A percentile compares a stretch with the other conserved stretches of the same genome.
These are phyloP conservation scores for Syncephalis plumigaleata DNA, from an alignment of 371 early-diverging fungal genomes.

Conservation along the genomic window DNA sequence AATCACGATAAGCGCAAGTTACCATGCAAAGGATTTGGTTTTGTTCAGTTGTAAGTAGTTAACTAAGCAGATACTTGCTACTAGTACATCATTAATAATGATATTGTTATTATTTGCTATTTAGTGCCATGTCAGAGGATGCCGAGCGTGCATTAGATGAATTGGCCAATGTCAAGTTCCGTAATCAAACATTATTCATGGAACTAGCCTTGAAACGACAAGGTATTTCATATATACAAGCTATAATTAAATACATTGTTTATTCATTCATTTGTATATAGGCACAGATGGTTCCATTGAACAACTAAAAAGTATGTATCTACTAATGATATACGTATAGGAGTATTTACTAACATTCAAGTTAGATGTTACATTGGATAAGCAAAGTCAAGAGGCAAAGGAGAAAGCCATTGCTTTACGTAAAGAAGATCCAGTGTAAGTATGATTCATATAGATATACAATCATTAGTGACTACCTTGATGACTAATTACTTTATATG, in stretches of 20 bases:
- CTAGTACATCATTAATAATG: not conserved
- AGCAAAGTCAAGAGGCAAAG: no score
- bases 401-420: no score
- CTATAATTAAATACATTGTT: not conserved
- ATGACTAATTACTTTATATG: no score
- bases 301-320: not conserved
- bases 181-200: slow-evolving; percentile 39
- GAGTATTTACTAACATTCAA: no score
- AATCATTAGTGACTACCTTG: no score
- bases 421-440: no score
- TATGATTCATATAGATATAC: no score
- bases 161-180: slow-evolving; percentile 49
- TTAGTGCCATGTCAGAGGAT: slow-evolving; percentile 64
- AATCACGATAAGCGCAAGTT: slow-evolving; percentile 13
- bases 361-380: no score
- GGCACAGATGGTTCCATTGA: no score
- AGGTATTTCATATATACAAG: slow-evolving; percentile 6
- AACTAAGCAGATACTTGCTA: not conserved
- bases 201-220: slow-evolving; percentile 58
- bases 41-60: slow-evolving; percentile 61
- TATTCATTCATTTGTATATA: no score
- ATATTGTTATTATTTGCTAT: not conserved
- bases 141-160: slow-evolving; percentile 61
- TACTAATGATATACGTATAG: no score
- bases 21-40: slow-evolving; percentile 67